Evolutionary conservation across 306 rosid species (phyloP), one percentile per base, ranked within the genome.

Genomic region (Calophaca sinica): DNA sequence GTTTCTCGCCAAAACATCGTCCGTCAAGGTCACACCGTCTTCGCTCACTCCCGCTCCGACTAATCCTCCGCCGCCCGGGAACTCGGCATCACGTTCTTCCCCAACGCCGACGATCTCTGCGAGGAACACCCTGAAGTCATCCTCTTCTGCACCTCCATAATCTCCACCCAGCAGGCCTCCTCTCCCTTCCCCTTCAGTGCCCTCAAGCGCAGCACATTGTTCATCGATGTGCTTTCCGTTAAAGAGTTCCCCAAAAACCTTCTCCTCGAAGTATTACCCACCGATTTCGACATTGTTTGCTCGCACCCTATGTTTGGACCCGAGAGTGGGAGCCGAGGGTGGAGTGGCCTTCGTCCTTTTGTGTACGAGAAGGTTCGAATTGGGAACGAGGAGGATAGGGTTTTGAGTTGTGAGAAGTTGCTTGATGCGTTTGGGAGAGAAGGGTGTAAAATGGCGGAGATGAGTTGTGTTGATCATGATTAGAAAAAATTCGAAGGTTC

Each of bases 261-360:
- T 41, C 38, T 93, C 41, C 77, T 88, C 3, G 74, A 85, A 6
- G 2, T 51, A 0, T 70, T 93, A 11, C 98, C 93, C 0, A 2
- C 5, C 9, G 75, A 88, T 55, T 93, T 91, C 31, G 98, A 93
- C 42, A 15, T 91, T 2, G 28, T 93, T 15, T 91, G 96, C 58
- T 63, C 90, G 0, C 98, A 93, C 49, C 98, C 97, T 0, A 91
- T 93, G 98, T 93, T 93, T 44, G 98, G 97, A 7, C 98, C 97
- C 10, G 86, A 91, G 50, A 86, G 93, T 79, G 96, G 77, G 0
- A 62, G 53, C 26, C 28, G 9, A 4, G 83, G 86, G 1, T 90
- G 97, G 98, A 66, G 32, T 5, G 93, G 87, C 0, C 89, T 83
- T n/a, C n/a, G n/a, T 5, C 67, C 55, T 5, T 89, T 88, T 5